Conservation (phyloP, 148 eudicot genomes). For the Rhododendron williamsianum region DNA sequence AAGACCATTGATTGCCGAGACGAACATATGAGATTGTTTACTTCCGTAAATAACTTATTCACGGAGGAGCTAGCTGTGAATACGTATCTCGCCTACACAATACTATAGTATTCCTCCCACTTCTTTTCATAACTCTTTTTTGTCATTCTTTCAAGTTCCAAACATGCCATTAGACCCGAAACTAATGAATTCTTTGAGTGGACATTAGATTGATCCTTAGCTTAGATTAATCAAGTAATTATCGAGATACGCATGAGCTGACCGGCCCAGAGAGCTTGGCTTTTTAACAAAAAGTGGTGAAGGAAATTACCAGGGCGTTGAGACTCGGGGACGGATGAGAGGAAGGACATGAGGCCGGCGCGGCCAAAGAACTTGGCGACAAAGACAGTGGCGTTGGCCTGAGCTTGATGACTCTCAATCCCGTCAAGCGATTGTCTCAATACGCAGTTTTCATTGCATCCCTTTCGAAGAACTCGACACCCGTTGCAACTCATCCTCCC, state of each 20-base stretch:
- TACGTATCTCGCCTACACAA: too few species aligned
- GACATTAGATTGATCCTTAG: too few species aligned
- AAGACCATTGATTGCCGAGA: too few species aligned
- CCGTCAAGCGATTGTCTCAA: slow-evolving; percentile 14
- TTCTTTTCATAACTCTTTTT: too few species aligned
- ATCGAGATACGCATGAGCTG: background rate
- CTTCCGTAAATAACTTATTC: too few species aligned
- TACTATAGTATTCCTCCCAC: too few species aligned
- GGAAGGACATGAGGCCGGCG: slow-evolving; percentile 25
- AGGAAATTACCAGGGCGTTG: slow-evolving; percentile 16
- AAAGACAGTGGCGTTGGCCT: slow-evolving; percentile 22
- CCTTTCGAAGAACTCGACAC: slow-evolving; percentile 27
- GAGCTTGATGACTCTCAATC: slow-evolving; percentile 17
- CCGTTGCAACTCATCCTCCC: slow-evolving; percentile 20
- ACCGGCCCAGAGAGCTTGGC: too few species aligned
- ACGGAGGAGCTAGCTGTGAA: background rate
- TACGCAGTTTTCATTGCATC: slow-evolving; percentile 20
- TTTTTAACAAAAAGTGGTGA: background rate
- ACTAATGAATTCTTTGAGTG: too few species aligned
- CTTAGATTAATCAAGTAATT: too few species aligned
- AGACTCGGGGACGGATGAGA: slow-evolving; percentile 19
- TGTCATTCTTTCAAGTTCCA: too few species aligned
- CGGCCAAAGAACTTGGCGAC: slow-evolving; percentile 26
- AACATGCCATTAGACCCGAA: too few species aligned
- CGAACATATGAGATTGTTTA: too few species aligned